Conservation (phyloP, 2,329 filamentous ascomycete species). For the Claviceps monticola region DNA sequence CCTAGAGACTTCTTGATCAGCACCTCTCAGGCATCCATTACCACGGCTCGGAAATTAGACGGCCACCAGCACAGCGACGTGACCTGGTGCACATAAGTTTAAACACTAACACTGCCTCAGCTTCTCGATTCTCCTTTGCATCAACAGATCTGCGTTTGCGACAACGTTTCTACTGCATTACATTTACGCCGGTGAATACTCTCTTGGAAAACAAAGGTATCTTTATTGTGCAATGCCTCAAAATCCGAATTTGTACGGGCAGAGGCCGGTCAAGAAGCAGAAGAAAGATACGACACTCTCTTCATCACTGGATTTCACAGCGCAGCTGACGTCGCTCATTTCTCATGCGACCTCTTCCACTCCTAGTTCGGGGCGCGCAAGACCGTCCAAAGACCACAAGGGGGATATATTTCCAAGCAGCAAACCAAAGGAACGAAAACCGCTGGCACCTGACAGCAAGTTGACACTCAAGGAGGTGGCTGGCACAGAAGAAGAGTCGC, state of each 20-base stretch:
- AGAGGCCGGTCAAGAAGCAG: constrained; percentile 53
- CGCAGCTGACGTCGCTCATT: constrained; percentile 73
- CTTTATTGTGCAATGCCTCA: constrained; percentile 35
- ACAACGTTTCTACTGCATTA: not conserved
- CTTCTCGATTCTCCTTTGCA: not conserved
- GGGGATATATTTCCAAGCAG: constrained; percentile 29
- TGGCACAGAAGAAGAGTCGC: constrained; percentile 48
- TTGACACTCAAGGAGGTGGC: constrained; percentile 37
- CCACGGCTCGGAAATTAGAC: not conserved
- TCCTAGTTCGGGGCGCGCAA: constrained; percentile 26
- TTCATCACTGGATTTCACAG: constrained; percentile 71
- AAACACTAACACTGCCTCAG: not conserved
- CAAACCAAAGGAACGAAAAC: constrained; percentile 14
- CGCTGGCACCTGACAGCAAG: constrained; percentile 36
- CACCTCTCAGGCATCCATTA: not conserved
- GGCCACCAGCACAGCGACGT: not conserved
- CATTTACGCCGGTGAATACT: not conserved
- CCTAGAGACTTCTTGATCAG: not conserved
- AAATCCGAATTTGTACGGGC: constrained; percentile 64
- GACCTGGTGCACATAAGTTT: not conserved
- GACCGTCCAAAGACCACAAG: constrained; percentile 32
- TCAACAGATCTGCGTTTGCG: not conserved
- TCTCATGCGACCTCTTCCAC: constrained; percentile 32
- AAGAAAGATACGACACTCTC: constrained; percentile 57
- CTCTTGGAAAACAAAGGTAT: not conserved